Percentiles rank a stretch among this genome's conserved stretches.
Evolutionary conservation across 768 basidiomycete species (phyloP).

Genomic region (Lentinula lateritia): DNA sequence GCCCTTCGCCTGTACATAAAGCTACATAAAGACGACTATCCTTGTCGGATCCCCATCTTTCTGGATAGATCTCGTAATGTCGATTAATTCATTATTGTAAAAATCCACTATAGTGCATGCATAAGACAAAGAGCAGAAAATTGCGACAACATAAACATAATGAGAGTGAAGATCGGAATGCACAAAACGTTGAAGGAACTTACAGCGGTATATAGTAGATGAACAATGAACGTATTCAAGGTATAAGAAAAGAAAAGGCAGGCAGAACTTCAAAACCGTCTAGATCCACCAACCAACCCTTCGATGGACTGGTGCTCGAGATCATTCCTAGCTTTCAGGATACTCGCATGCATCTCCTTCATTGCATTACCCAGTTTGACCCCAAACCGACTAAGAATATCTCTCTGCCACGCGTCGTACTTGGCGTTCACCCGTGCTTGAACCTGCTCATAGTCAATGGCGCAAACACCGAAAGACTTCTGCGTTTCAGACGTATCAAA

Average conservation of each 20-base stretch:
- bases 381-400: constrained; percentile 89
- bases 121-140: not conserved
- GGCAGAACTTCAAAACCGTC: constrained; percentile 38
- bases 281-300: constrained; percentile 62
- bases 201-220: not conserved
- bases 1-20: too few species aligned
- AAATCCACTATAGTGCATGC: not conserved
- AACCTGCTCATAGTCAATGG: constrained; percentile 97
- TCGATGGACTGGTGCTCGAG: constrained; percentile 97
- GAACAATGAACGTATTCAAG: not conserved
- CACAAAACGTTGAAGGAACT: not conserved
- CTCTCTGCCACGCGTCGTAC: constrained; percentile 97
- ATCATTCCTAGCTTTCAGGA: constrained; percentile 91
- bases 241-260: not conserved
- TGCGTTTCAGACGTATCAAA: constrained; percentile 96
- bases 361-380: constrained; percentile 89
- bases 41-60: too few species aligned
- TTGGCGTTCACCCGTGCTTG: constrained; percentile 97
- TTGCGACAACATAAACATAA: not conserved
- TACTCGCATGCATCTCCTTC: constrained; percentile 95
- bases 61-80: not conserved
- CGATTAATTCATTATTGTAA: not conserved
- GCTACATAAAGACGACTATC: too few species aligned
- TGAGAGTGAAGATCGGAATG: not conserved
- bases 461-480: constrained; percentile 86